These are phyloP conservation scores for Paecilomyces sp. DNA, from an alignment of 2,329 filamentous ascomycete species.

Conservation along the genomic window DNA sequence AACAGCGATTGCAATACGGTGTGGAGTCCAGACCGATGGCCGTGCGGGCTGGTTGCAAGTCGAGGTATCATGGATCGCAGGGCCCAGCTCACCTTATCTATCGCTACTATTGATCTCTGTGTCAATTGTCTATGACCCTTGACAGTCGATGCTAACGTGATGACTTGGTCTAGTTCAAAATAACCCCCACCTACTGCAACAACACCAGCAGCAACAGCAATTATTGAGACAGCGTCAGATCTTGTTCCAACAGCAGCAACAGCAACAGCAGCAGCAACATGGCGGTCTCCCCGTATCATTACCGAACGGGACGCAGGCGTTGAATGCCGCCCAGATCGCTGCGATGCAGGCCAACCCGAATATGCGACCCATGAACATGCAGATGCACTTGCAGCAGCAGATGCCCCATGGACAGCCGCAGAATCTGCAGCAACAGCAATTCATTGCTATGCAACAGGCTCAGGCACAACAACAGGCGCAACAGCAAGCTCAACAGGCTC, in stretches of 20 bases:
- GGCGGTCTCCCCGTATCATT: slow-evolving; percentile 31
- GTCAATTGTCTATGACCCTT: neutral
- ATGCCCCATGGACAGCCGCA: slow-evolving; percentile 34
- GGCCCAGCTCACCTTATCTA: neutral
- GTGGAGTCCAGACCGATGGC: neutral
- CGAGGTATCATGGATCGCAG: neutral
- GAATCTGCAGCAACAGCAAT: slow-evolving; percentile 34
- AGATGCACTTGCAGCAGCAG: slow-evolving; percentile 35
- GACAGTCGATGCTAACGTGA: slow-evolving; percentile 2
- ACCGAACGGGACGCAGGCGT: slow-evolving; percentile 33
- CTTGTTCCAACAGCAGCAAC: slow-evolving; percentile 23
- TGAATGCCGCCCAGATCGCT: slow-evolving; percentile 36
- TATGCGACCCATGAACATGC: slow-evolving; percentile 32
- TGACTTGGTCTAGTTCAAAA: slow-evolving; percentile 24
- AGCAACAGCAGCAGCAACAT: slow-evolving; percentile 18
- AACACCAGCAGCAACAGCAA: slow-evolving; percentile 24
- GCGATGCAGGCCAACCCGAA: slow-evolving; percentile 35
- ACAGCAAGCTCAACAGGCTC: slow-evolving; percentile 11
- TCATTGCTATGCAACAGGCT: slow-evolving; percentile 25
- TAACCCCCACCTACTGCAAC: slow-evolving; percentile 42
- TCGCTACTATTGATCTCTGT: no score
- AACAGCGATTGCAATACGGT: neutral
- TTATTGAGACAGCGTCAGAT: slow-evolving; percentile 17
- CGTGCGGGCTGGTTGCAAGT: neutral
- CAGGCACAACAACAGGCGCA: slow-evolving; percentile 26